Conservation (phyloP, 257 asterid genomes). For the Perilla frutescens region DNA sequence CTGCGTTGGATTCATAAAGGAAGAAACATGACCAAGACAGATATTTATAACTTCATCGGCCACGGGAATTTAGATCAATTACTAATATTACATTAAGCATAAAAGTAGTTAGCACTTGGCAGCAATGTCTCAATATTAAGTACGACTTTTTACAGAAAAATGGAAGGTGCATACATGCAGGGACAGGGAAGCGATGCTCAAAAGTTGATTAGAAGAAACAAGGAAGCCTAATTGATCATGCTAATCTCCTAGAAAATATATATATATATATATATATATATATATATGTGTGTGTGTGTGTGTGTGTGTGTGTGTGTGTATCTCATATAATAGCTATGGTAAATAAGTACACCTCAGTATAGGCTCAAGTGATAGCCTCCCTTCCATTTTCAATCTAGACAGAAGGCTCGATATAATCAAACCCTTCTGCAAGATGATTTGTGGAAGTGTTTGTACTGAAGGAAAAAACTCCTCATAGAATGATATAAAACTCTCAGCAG, state of each 20-base stretch:
- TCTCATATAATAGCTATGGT: too few relatives aligned
- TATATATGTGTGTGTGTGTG: too few relatives aligned
- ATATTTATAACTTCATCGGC: slow-evolving; percentile 9
- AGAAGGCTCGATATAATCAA: slow-evolving; percentile 64
- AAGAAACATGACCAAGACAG: neutral
- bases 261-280: too few relatives aligned
- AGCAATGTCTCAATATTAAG: neutral
- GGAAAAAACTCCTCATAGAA: slow-evolving; percentile 85
- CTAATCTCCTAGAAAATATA: slow-evolving; percentile 9
- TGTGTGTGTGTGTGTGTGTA: too few relatives aligned
- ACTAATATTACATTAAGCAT: slow-evolving; percentile 5
- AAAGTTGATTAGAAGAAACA: slow-evolving; percentile 1
- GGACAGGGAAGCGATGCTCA: neutral
- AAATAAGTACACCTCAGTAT: slow-evolving; percentile 64
- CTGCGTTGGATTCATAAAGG: slow-evolving; percentile 17
- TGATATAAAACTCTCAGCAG: slow-evolving; percentile 89
- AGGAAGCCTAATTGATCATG: too few relatives aligned
- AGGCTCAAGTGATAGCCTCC: slow-evolving; percentile 82
- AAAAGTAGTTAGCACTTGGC: slow-evolving; percentile 2
- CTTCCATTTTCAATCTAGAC: slow-evolving; percentile 64
- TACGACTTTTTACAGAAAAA: neutral
- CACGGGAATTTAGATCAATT: neutral
- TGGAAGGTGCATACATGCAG: slow-evolving; percentile 16
- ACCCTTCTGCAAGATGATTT: slow-evolving; percentile 83
- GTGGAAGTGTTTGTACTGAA: slow-evolving; percentile 88